A percentile compares a stretch with the other conserved stretches of the same genome.
Evolutionary conservation across 495 filamentous ascomycete species (phyloP).

Genomic region (Tuber umbilicatum): DNA sequence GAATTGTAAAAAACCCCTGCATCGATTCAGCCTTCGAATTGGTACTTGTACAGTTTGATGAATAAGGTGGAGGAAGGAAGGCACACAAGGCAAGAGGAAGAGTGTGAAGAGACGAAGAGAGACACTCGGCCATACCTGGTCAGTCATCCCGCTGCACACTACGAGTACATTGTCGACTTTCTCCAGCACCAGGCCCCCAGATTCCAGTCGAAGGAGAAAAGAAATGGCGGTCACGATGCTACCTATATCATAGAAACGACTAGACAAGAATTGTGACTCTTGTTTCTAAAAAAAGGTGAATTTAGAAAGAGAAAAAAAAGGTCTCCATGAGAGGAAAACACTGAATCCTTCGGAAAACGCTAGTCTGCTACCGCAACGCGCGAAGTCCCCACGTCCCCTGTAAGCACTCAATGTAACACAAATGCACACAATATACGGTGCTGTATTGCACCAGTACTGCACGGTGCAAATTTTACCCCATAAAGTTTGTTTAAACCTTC

Average conservation of each 20-base stretch:
- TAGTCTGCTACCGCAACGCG: neutral
- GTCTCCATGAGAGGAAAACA: neutral
- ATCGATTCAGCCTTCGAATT: neutral
- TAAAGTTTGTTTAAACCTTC: neutral
- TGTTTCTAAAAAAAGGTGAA: neutral
- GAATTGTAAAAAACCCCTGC: neutral
- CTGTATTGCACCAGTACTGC: no score
- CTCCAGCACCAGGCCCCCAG: neutral
- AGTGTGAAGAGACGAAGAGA: neutral
- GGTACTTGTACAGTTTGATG: no score
- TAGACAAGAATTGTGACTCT: neutral
- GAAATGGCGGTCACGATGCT: neutral
- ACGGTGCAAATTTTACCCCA: neutral
- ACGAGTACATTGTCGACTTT: neutral
- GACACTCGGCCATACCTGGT: neutral
- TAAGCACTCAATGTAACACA: neutral
- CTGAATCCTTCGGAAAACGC: neutral
- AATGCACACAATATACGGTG: neutral
- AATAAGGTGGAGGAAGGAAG: neutral
- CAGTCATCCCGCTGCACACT: neutral
- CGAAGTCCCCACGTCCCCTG: neutral
- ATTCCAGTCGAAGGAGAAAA: neutral
- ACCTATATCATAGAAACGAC: neutral
- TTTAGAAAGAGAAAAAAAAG: neutral
- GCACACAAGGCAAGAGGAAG: neutral